Percentiles rank a stretch among this genome's conserved stretches.
Conservation (phyloP, 306 rosid species). For the Rubus parviflorus region DNA sequence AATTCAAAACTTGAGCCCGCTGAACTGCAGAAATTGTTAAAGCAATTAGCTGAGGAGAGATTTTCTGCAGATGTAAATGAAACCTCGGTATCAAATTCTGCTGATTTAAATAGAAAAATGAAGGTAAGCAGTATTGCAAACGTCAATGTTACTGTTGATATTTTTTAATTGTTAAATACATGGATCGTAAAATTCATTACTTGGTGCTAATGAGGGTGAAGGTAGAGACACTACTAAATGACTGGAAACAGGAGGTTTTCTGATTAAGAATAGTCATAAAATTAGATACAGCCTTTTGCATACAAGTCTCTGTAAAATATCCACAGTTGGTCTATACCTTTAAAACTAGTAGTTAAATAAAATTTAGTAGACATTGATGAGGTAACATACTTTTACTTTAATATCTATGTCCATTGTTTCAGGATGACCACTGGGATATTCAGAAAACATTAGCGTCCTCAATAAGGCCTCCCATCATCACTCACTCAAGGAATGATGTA, state of each 20-base stretch:
- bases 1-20: conserved; percentile 51
- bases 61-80: conserved; percentile 49
- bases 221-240: not conserved
- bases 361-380: not conserved
- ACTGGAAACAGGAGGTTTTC: not conserved
- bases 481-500: conserved; percentile 66
- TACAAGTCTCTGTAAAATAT: not conserved
- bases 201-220: not conserved
- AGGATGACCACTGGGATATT: conserved; percentile 49
- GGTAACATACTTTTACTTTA: not conserved
- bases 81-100: conserved; percentile 32
- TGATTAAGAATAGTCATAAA: not conserved
- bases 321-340: not conserved
- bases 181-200: not conserved
- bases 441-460: conserved; percentile 33
- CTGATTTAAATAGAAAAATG: conserved; percentile 40
- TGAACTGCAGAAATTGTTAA: conserved; percentile 72
- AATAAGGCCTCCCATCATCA: conserved; percentile 44
- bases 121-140: conserved; percentile 42
- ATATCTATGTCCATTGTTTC: conserved; percentile 28
- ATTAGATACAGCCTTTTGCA: not conserved
- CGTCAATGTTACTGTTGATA: not conserved
- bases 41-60: conserved; percentile 71
- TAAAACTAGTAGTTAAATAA: not conserved
- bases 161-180: not conserved